Evolutionary conservation across 768 basidiomycete genomes (phyloP).

Genomic region (Cystofilobasidium ferigula): DNA sequence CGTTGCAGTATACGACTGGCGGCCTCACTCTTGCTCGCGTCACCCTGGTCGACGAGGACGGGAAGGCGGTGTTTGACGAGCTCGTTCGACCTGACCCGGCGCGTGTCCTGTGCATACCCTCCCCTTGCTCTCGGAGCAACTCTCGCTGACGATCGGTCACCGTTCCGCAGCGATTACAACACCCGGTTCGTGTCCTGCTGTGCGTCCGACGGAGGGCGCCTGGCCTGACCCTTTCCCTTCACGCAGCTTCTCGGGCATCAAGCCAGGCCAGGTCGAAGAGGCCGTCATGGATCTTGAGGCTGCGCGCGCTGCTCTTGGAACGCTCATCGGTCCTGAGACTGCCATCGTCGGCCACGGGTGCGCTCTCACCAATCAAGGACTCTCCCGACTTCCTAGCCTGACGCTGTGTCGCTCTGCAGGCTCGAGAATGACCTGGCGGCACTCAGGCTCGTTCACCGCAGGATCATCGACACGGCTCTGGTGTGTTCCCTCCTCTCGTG

Average conservation of each 20-base stretch:
- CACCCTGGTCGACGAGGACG: conserved; percentile 70
- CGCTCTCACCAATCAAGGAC: background rate
- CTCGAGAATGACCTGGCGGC: conserved; percentile 91
- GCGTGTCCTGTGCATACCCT: conserved; percentile 31
- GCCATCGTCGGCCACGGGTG: conserved; percentile 62
- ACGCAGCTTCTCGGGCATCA: conserved; percentile 63
- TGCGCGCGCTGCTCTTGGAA: conserved; percentile 57
- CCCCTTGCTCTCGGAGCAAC: background rate
- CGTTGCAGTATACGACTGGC: conserved; percentile 61
- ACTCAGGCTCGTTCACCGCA: conserved; percentile 69
- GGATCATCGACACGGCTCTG: conserved; percentile 73
- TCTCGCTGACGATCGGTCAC: background rate
- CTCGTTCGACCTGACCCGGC: conserved; percentile 33
- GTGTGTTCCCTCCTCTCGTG: conserved; percentile 29
- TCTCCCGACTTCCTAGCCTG: background rate
- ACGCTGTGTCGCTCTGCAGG: conserved; percentile 44
- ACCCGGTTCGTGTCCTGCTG: conserved; percentile 42
- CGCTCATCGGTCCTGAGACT: conserved; percentile 63
- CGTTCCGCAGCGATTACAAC: conserved; percentile 63
- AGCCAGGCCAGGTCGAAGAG: conserved; percentile 40
- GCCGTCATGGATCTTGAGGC: conserved; percentile 59
- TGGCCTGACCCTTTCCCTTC: conserved; percentile 14
- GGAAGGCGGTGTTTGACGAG: conserved; percentile 63
- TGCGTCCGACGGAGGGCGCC: conserved; percentile 30
- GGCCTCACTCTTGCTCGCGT: conserved; percentile 80